Evolutionary conservation across 164 flowering plant species (phyloP).

Genomic region (Stephania cephalantha): DNA sequence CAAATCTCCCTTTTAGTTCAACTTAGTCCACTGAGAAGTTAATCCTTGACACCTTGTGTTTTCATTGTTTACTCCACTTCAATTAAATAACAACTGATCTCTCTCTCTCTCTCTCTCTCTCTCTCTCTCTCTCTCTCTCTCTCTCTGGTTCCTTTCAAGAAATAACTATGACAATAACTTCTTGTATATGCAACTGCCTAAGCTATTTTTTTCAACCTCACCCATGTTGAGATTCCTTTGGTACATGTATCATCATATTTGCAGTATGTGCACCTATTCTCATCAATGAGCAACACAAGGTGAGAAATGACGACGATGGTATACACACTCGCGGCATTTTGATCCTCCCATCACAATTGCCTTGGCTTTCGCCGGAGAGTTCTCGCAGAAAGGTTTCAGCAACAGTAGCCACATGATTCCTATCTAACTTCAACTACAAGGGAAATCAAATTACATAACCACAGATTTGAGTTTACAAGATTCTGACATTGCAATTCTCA

Average conservation of each 20-base stretch:
- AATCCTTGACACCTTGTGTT: neutral
- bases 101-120: neutral
- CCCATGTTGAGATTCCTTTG: neutral
- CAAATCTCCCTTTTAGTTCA: neutral
- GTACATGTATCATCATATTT: slow-evolving; percentile 9
- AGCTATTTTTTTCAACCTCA: neutral
- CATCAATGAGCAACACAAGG: slow-evolving; percentile 30
- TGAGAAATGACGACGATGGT: slow-evolving; percentile 24
- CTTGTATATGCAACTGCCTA: slow-evolving; percentile 2
- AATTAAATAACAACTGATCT: neutral
- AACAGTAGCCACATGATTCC: neutral
- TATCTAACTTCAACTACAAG: neutral
- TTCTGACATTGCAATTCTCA: no score
- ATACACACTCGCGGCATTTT: slow-evolving; percentile 47
- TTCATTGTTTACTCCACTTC: neutral
- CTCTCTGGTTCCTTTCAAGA: neutral
- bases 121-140: neutral
- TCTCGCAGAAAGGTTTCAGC: slow-evolving; percentile 30
- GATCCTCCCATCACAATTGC: slow-evolving; percentile 53
- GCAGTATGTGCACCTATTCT: neutral
- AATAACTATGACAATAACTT: neutral
- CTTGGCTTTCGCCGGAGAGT: slow-evolving; percentile 32
- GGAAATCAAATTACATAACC: neutral
- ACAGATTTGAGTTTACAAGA: slow-evolving; percentile 4
- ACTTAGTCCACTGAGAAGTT: neutral